These are phyloP conservation scores for Poa pratensis DNA, from an alignment of 176 grass and related monocot species.

Conservation along the genomic window DNA sequence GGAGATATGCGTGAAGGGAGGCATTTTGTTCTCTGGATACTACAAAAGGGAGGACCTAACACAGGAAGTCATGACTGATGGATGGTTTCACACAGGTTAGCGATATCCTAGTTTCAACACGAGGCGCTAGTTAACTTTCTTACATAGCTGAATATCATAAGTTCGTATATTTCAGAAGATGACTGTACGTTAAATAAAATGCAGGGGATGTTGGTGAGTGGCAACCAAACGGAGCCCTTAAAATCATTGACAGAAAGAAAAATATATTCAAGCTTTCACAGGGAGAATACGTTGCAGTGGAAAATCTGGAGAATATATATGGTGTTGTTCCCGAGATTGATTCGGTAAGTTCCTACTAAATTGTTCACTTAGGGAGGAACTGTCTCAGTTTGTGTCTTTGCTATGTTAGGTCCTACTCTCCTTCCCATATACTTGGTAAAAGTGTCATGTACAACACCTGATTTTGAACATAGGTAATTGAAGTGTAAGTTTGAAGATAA, in stretches of 20 bases:
- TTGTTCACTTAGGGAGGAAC: not conserved
- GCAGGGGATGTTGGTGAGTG: slow-evolving; percentile 96
- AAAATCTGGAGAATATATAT: slow-evolving; percentile 94
- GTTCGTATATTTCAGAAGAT: not conserved
- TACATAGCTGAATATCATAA: not conserved
- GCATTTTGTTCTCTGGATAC: slow-evolving; percentile 83
- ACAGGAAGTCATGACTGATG: slow-evolving; percentile 84
- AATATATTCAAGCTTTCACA: slow-evolving; percentile 99
- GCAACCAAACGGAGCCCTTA: slow-evolving; percentile 82
- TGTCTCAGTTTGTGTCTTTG: not conserved
- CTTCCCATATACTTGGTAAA: not conserved
- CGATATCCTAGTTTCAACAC: slow-evolving; percentile 22
- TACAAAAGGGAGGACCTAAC: slow-evolving; percentile 84
- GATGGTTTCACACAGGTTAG: slow-evolving; percentile 99
- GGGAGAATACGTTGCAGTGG: slow-evolving; percentile 93
- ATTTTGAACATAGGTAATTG: not conserved
- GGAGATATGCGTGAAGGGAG: slow-evolving; percentile 85
- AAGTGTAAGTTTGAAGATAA: slow-evolving; percentile 12
- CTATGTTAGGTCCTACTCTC: not conserved
- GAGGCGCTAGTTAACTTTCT: not conserved
- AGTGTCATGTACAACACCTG: not conserved
- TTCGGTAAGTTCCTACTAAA: slow-evolving; percentile 50
- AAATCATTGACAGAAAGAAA: slow-evolving; percentile 98
- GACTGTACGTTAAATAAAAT: slow-evolving; percentile 21
- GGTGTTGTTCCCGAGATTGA: slow-evolving; percentile 79